Conservation (phyloP, 352 stramenopile species). For the Phytophthora pistaciae region DNA sequence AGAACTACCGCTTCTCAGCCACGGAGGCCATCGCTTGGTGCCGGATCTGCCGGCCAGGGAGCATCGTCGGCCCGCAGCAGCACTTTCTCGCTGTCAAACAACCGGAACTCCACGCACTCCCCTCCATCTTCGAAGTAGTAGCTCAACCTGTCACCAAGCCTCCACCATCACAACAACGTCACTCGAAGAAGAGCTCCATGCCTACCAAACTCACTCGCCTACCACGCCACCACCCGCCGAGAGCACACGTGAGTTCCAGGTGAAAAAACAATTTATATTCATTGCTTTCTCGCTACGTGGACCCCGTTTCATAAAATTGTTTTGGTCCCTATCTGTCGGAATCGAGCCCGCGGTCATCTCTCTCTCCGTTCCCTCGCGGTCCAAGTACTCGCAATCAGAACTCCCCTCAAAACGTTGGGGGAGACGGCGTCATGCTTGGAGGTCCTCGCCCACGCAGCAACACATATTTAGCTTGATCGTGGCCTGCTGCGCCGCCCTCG, state of each 20-base stretch:
- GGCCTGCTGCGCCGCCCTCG: conserved; percentile 15
- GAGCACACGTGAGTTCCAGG: conserved; percentile 15
- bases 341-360: conserved; percentile 37
- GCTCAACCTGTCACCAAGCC: conserved; percentile 17
- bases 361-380: conserved; percentile 42
- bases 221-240: conserved; percentile 10
- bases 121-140: conserved; percentile 24
- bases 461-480: conserved; percentile 40
- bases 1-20: conserved; percentile 94
- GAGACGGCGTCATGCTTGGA: conserved; percentile 43
- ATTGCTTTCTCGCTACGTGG: conserved; percentile 43
- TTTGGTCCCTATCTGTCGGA: conserved; percentile 45
- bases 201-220: conserved; percentile 14
- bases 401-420: conserved; percentile 16
- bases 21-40: conserved; percentile 96
- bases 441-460: conserved; percentile 42
- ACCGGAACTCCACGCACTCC: conserved; percentile 49
- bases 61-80: conserved; percentile 96
- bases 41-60: conserved; percentile 94
- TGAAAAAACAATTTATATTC: conserved; percentile 49
- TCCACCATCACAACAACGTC: conserved; percentile 6
- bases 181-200: conserved; percentile 2
- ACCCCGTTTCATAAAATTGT: conserved; percentile 32
- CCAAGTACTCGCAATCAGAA: conserved; percentile 44
- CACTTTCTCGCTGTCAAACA: conserved; percentile 94